Evolutionary conservation across 106 monocot genomes (phyloP).

Genomic region (Hemerocallis citrina): DNA sequence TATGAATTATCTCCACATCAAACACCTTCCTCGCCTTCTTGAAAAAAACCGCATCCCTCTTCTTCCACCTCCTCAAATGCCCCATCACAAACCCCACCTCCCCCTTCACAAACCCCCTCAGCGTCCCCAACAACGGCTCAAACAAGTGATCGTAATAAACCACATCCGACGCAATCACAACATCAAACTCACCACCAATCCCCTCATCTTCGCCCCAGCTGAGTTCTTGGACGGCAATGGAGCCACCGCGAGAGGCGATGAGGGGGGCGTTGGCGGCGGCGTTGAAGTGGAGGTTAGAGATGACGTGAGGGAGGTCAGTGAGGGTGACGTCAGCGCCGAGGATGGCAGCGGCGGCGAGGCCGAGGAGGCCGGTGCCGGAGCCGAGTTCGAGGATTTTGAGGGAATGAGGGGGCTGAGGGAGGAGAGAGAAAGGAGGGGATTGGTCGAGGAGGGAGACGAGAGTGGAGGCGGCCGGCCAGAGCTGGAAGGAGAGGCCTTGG

Average conservation of each 20-base stretch:
- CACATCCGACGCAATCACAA: slow-evolving; percentile 74
- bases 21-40: slow-evolving; percentile 55
- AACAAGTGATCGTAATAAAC: slow-evolving; percentile 66
- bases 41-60: slow-evolving; percentile 53
- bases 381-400: slow-evolving; percentile 72
- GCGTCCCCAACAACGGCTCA: slow-evolving; percentile 51
- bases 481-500: slow-evolving; percentile 84
- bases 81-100: slow-evolving; percentile 60
- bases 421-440: slow-evolving; percentile 24
- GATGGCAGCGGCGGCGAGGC: slow-evolving; percentile 58
- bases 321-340: slow-evolving; percentile 60
- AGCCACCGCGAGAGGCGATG: slow-evolving; percentile 41
- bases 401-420: slow-evolving; percentile 18
- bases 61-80: slow-evolving; percentile 76
- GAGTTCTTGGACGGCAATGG: slow-evolving; percentile 33
- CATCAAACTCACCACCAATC: slow-evolving; percentile 23
- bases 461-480: slow-evolving; percentile 81
- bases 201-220: slow-evolving; percentile 43
- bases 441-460: slow-evolving; percentile 64
- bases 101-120: slow-evolving; percentile 40
- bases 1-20: slow-evolving; percentile 32
- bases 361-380: slow-evolving; percentile 59
- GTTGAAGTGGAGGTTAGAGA: slow-evolving; percentile 75
- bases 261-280: slow-evolving; percentile 43
- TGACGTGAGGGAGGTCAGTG: slow-evolving; percentile 85